A percentile compares a stretch with the other conserved stretches of the same genome.
phyloP scores from a whole-genome alignment of 495 filamentous ascomycete species.

The Penicillium goetzii region DNA sequence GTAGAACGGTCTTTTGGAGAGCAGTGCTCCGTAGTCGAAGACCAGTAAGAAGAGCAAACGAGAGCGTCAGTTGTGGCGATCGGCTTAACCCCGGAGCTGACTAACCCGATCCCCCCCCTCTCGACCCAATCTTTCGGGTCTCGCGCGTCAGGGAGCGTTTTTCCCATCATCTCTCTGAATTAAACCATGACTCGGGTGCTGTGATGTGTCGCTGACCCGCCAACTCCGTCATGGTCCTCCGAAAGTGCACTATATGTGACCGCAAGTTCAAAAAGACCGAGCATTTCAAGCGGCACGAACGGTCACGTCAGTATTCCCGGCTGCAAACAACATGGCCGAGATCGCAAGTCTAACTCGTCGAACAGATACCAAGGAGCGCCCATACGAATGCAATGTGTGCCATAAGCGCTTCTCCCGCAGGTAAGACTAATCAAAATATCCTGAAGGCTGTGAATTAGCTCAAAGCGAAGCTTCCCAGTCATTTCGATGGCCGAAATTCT shows the following conservation, averaged over 20 bases:
- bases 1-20: constrained; percentile 10
- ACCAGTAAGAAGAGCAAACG: background rate
- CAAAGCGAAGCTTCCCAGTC: constrained; percentile 8
- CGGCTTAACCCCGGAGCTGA: constrained; percentile 28
- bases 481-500: constrained; percentile 15
- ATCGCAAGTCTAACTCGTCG: constrained; percentile 14
- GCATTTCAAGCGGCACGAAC: constrained; percentile 58
- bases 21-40: constrained; percentile 1
- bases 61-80: background rate
- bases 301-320: constrained; percentile 49
- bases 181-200: constrained; percentile 9
- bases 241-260: constrained; percentile 56
- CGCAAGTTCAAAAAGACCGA: constrained; percentile 59
- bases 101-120: constrained; percentile 20
- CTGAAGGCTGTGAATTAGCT: background rate
- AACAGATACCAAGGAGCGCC: constrained; percentile 57
- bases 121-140: constrained; percentile 12
- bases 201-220: constrained; percentile 22
- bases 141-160: background rate
- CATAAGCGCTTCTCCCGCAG: constrained; percentile 58
- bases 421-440: constrained; percentile 29
- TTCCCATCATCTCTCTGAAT: constrained; percentile 3
- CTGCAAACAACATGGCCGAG: background rate
- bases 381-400: constrained; percentile 57
- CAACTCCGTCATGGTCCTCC: constrained; percentile 48